Conservation (phyloP, 2,329 filamentous ascomycete genomes). For the Colletotrichum siamense region DNA sequence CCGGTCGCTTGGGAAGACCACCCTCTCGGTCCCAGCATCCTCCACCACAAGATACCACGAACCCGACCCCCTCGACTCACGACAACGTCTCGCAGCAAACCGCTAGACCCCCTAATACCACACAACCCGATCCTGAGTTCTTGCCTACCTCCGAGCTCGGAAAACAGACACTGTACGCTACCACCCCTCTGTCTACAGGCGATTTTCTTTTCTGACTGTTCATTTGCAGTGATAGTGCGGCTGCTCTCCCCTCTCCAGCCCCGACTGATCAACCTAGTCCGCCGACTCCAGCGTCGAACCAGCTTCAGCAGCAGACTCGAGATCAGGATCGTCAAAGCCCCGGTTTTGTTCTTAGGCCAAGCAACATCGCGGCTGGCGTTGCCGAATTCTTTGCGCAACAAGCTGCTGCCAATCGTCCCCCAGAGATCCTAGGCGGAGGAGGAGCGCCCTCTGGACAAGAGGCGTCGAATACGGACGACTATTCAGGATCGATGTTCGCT, state of each 20-base stretch:
- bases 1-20: background rate
- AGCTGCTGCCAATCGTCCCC: background rate
- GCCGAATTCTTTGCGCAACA: background rate
- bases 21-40: background rate
- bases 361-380: background rate
- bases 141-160: background rate
- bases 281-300: slow-evolving; percentile 30
- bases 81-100: background rate
- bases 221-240: slow-evolving; percentile 18
- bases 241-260: slow-evolving; percentile 65
- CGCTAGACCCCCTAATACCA: background rate
- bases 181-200: background rate
- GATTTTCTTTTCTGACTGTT: background rate
- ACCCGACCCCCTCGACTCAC: background rate
- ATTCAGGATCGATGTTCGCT: background rate
- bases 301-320: slow-evolving; percentile 38
- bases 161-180: background rate
- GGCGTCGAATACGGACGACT: background rate
- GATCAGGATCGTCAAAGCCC: background rate
- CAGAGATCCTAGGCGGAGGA: background rate
- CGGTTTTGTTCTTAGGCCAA: background rate
- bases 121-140: background rate
- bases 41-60: background rate
- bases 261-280: slow-evolving; percentile 67
- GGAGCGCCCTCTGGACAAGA: background rate